phyloP scores from a whole-genome alignment of 306 rosid species.

The Lathyrus tuberosus region DNA sequence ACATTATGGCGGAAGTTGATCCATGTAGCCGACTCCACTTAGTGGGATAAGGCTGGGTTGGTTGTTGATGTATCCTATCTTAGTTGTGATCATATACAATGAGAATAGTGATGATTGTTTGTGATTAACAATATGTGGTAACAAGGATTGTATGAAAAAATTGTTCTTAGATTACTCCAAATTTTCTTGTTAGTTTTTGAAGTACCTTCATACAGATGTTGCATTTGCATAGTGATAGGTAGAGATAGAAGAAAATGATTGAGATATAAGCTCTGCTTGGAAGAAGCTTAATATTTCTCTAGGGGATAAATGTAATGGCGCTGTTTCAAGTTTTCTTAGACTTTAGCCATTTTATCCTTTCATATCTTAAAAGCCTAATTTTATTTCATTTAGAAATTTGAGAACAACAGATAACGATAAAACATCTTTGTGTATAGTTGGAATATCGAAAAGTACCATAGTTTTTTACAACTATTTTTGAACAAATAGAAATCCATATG shows the following conservation, averaged over 20 bases:
- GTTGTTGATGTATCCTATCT: neutral
- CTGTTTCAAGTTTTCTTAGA: neutral
- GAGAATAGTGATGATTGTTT: neutral
- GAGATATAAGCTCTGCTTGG: neutral
- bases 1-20: no score
- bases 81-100: constrained; percentile 11
- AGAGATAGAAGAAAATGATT: neutral
- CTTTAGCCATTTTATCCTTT: constrained; percentile 6
- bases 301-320: neutral
- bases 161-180: constrained; percentile 7
- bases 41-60: neutral
- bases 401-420: constrained; percentile 17
- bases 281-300: constrained; percentile 6
- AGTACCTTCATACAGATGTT: constrained; percentile 5
- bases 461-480: constrained; percentile 12
- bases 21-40: no score
- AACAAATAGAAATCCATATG: constrained; percentile 1
- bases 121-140: constrained; percentile 17
- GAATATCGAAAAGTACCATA: constrained; percentile 1
- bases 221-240: constrained; percentile 3
- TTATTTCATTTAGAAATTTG: constrained; percentile 23
- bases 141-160: neutral
- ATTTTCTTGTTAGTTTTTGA: neutral
- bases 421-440: constrained; percentile 15
- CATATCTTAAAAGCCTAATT: constrained; percentile 19